These are phyloP conservation scores for Hyaloperonospora brassicae DNA, from an alignment of 352 stramenopile genomes.

Conservation along the genomic window DNA sequence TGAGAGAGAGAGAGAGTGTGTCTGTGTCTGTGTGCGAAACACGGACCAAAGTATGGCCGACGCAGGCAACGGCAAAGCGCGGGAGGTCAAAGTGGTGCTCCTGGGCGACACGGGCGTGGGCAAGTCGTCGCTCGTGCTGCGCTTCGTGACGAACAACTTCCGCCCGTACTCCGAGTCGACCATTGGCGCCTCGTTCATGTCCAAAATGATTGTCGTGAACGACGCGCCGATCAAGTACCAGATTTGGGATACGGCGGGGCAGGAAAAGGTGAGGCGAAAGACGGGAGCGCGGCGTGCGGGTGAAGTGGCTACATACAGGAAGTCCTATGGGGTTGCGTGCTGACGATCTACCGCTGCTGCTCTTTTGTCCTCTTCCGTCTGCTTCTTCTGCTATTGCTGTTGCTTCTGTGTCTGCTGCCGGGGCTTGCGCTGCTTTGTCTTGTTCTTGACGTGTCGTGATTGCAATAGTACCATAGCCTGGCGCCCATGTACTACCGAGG, in stretches of 20 bases:
- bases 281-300: too few species aligned
- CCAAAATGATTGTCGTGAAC: slow-evolving; percentile 92
- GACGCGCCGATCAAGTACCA: slow-evolving; percentile 93
- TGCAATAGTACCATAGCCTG: slow-evolving; percentile 89
- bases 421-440: too few species aligned
- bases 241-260: slow-evolving; percentile 98
- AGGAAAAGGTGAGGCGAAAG: slow-evolving; percentile 77
- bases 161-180: slow-evolving; percentile 93
- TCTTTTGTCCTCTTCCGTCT: neutral
- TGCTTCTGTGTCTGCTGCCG: neutral
- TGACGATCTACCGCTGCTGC: neutral
- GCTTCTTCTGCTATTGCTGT: slow-evolving; percentile 7
- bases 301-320: too few species aligned
- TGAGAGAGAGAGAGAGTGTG: neutral
- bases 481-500: slow-evolving; percentile 98
- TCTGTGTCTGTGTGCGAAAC: neutral
- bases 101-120: slow-evolving; percentile 92
- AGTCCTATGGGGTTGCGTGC: neutral
- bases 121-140: slow-evolving; percentile 93
- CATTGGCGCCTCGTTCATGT: slow-evolving; percentile 97
- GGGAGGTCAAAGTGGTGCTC: slow-evolving; percentile 87
- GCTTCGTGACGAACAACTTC: slow-evolving; percentile 97
- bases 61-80: slow-evolving; percentile 55
- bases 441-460: neutral
- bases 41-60: slow-evolving; percentile 39